Evolutionary conservation across 768 basidiomycete genomes (phyloP).

Genomic region (Heimioporus sp.): DNA sequence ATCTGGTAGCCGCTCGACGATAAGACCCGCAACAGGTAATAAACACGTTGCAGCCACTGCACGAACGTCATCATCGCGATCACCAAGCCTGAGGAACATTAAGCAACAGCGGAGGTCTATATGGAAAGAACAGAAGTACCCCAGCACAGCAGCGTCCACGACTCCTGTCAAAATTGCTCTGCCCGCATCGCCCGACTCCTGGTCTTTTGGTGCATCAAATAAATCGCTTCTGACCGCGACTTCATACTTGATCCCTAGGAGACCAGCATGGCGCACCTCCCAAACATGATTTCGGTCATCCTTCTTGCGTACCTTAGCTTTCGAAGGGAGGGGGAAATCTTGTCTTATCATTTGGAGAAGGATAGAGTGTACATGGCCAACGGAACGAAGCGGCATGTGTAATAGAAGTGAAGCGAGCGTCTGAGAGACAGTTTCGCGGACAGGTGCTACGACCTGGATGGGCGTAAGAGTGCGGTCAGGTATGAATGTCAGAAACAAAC

Average conservation of each 20-base stretch:
- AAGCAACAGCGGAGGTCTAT: background rate
- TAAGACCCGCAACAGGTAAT: constrained; percentile 77
- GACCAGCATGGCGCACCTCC: constrained; percentile 97
- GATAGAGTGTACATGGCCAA: constrained; percentile 77
- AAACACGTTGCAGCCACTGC: constrained; percentile 92
- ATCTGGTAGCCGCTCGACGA: constrained; percentile 73
- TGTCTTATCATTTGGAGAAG: constrained; percentile 94
- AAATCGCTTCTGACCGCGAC: constrained; percentile 91
- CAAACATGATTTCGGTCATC: constrained; percentile 66
- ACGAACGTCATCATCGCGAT: constrained; percentile 94
- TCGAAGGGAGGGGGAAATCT: constrained; percentile 56
- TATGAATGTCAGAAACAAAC: constrained; percentile 25
- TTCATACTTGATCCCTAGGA: constrained; percentile 96
- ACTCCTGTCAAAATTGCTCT: constrained; percentile 70
- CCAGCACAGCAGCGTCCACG: constrained; percentile 87
- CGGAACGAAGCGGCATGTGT: constrained; percentile 81
- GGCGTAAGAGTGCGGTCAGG: background rate
- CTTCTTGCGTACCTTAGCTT: constrained; percentile 32
- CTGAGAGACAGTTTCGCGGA: constrained; percentile 94
- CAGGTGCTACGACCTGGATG: constrained; percentile 85
- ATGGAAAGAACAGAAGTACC: constrained; percentile 44
- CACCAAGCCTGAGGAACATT: constrained; percentile 61
- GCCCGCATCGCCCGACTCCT: constrained; percentile 40
- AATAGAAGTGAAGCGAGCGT: constrained; percentile 86
- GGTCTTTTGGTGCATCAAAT: constrained; percentile 44